Evolutionary conservation across 257 asterid species (phyloP).

Genomic region (Plantago elongata): DNA sequence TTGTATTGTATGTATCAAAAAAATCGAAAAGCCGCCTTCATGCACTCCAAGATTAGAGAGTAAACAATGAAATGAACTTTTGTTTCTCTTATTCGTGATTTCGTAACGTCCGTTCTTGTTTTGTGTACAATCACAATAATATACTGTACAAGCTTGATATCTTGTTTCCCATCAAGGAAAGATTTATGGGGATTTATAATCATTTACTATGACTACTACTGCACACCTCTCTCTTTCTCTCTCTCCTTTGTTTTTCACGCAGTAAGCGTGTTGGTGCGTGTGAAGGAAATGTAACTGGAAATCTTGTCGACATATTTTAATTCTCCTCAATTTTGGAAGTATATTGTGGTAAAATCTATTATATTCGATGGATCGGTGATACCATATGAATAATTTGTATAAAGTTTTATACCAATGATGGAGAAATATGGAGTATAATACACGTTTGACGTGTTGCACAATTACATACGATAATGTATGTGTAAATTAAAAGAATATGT

Average conservation of each 20-base stretch:
- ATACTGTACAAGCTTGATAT: constrained; percentile 19
- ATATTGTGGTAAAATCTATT: no score
- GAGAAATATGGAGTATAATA: no score
- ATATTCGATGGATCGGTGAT: no score
- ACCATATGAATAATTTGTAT: no score
- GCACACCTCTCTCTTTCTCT: constrained; percentile 11
- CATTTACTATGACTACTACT: constrained; percentile 7
- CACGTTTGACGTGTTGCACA: no score
- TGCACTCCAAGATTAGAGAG: constrained; percentile 12
- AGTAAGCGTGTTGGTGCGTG: constrained; percentile 26
- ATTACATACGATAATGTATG: no score
- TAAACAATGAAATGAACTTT: constrained; percentile 4
- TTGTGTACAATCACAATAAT: constrained; percentile 9
- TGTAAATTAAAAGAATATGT: no score
- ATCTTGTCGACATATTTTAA: neutral
- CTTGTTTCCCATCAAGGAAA: constrained; percentile 9
- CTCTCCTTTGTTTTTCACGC: constrained; percentile 27
- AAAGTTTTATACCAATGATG: no score
- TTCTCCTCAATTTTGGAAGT: neutral
- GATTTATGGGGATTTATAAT: neutral
- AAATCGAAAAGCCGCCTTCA: constrained; percentile 30
- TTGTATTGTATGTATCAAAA: neutral
- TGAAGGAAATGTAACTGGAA: neutral
- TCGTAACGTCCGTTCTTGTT: constrained; percentile 33
- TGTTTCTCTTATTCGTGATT: constrained; percentile 21